These are phyloP conservation scores for Bruguiera parviflora DNA, from an alignment of 345 rosid species.

Conservation along the genomic window DNA sequence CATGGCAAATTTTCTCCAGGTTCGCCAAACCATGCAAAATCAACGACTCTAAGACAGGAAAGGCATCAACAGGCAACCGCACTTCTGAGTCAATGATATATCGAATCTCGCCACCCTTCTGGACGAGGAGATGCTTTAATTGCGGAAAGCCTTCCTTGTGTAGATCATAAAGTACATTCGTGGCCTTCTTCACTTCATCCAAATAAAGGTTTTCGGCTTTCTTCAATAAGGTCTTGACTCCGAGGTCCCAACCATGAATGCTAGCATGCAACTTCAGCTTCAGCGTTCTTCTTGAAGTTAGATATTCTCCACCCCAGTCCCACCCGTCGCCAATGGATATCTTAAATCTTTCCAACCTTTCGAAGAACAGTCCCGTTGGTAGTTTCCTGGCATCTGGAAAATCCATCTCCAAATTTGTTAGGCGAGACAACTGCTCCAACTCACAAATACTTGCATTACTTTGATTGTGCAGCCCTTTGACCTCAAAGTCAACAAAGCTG, in stretches of 20 bases:
- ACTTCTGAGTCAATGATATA: not conserved
- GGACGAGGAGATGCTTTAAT: not conserved
- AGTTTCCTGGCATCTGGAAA: constrained; percentile 1
- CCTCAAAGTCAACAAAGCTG: constrained; percentile 28
- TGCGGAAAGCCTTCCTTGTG: constrained; percentile 4
- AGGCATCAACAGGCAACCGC: not conserved
- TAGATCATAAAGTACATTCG: not conserved
- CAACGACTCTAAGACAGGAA: constrained; percentile 23
- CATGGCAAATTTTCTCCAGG: constrained; percentile 24
- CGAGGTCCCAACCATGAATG: not conserved
- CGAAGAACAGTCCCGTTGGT: constrained; percentile 3
- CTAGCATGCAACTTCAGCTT: constrained; percentile 13
- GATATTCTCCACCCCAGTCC: constrained; percentile 3
- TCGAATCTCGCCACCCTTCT: not conserved
- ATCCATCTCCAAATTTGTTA: constrained; percentile 14
- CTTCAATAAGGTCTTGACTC: not conserved
- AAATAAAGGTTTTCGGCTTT: constrained; percentile 6
- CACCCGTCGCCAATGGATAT: constrained; percentile 16
- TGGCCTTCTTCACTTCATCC: not conserved
- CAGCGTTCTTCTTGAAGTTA: constrained; percentile 7
- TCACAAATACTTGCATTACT: constrained; percentile 19
- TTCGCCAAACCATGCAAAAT: constrained; percentile 6
- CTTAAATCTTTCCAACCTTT: constrained; percentile 13
- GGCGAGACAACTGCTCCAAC: constrained; percentile 13
- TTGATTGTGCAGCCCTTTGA: not conserved